Evolutionary conservation across 495 filamentous ascomycete genomes (phyloP).

Genomic region (Podospora australis): DNA sequence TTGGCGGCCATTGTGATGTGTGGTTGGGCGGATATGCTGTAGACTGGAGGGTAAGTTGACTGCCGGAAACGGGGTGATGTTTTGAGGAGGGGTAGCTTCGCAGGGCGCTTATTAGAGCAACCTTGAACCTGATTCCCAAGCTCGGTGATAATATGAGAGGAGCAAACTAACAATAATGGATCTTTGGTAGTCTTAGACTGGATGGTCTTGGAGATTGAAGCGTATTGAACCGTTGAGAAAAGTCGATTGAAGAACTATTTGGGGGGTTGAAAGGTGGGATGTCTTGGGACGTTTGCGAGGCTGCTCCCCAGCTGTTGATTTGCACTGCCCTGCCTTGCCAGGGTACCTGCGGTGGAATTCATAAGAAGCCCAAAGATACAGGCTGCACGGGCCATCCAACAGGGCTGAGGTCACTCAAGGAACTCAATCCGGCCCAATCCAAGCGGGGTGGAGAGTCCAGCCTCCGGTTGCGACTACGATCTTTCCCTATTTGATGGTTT

Average conservation of each 20-base stretch:
- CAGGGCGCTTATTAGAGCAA: constrained; percentile 5
- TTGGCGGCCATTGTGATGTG: constrained; percentile 20
- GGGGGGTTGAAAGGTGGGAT: constrained; percentile 2
- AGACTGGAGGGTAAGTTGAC: constrained; percentile 1
- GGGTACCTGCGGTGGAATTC: constrained; percentile 30
- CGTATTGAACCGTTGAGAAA: background rate
- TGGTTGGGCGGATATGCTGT: too few relatives aligned
- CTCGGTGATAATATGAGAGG: too few relatives aligned
- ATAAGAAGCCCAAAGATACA: constrained; percentile 33
- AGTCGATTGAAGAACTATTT: background rate
- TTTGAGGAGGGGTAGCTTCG: constrained; percentile 25
- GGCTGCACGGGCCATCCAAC: constrained; percentile 21
- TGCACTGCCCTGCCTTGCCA: constrained; percentile 16
- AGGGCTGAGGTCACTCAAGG: constrained; percentile 17
- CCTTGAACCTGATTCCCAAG: background rate
- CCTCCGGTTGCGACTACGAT: too few relatives aligned
- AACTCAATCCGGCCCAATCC: too few relatives aligned
- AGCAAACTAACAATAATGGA: too few relatives aligned
- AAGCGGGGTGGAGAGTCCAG: background rate
- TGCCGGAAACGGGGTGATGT: background rate
- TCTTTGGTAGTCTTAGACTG: too few relatives aligned
- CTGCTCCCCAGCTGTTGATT: too few relatives aligned
- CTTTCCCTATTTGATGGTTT: too few relatives aligned
- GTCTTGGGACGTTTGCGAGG: constrained; percentile 17
- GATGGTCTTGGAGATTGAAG: too few relatives aligned